Evolutionary conservation across 2,329 filamentous ascomycete genomes (phyloP), one percentile per base, ranked within the genome.

Genomic region (Colletotrichum falcatum): DNA sequence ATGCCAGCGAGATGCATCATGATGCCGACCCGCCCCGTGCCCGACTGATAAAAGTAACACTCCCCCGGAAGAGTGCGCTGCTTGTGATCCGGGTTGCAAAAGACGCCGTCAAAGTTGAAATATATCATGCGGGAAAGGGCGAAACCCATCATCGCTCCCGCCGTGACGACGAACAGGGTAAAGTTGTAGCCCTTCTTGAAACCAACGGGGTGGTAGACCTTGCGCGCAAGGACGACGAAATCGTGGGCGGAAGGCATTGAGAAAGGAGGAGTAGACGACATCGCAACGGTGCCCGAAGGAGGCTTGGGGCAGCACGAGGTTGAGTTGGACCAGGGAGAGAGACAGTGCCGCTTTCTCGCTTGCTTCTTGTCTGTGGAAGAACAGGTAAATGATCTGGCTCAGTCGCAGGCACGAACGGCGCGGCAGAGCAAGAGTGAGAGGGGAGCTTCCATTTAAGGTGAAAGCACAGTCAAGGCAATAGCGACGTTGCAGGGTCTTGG

Each of bases 141-240:
- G 75, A 90, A 89, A 18, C 80, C 82, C 18, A 86, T 67, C 7
- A 88, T 75, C 1, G 79, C 79, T 3, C 85, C 84, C 48, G 76
- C 78, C 61, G 87, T 83, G 59, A 88, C 77, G 71, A 85, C 78
- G 77, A 84, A 90, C 2, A 90, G 80, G 46, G 80, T 73, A 73
- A 90, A 88, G 76, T 89, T 90, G 81, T 89, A 89, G 44, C 81
- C 82, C 74, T 86, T 87, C 2, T 79, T 77, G 79, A 91, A 91
- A 59, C 88, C 88, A 33, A 89, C 68, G 3, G 82, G 78, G 53
- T 80, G 78, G 74, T 85, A 86, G 23, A 86, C 56, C 56, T 73
- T 75, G 51, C 76, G 73, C 62, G 67, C 67, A 20, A 68, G 33
- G 28, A 66, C 65, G 23, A 76, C 68, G 48, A 77, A 74, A 30